phyloP scores from a whole-genome alignment of 768 basidiomycete genomes.

The Pisolithus microcarpus region DNA sequence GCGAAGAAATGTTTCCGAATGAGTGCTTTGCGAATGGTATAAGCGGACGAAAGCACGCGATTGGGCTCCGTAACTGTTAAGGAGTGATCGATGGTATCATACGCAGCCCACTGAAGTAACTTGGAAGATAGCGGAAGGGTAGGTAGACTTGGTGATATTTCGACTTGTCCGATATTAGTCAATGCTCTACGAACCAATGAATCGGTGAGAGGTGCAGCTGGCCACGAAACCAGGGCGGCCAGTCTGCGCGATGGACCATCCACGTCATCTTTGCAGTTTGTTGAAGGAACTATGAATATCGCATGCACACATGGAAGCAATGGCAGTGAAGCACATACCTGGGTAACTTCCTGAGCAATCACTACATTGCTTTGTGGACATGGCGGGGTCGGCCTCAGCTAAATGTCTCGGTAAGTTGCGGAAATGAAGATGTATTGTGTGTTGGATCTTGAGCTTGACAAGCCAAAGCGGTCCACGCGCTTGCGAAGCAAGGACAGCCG shows the following conservation, averaged over 20 bases:
- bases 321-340: background rate
- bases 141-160: slow-evolving; percentile 23
- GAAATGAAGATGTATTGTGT: too few species aligned
- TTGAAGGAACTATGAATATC: too few species aligned
- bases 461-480: too few species aligned
- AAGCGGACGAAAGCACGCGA: slow-evolving; percentile 65
- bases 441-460: too few species aligned
- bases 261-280: background rate
- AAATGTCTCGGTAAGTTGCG: too few species aligned
- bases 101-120: slow-evolving; percentile 78
- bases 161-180: slow-evolving; percentile 23
- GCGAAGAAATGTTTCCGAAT: slow-evolving; percentile 94
- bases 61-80: slow-evolving; percentile 48
- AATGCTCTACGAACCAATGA: slow-evolving; percentile 41
- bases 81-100: slow-evolving; percentile 80
- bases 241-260: background rate
- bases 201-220: slow-evolving; percentile 46
- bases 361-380: too few species aligned
- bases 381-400: too few species aligned
- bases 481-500: too few species aligned
- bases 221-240: slow-evolving; percentile 44
- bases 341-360: too few species aligned
- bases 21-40: slow-evolving; percentile 84
- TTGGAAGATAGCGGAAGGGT: slow-evolving; percentile 11
- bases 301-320: too few species aligned